Conservation (phyloP, 768 basidiomycete genomes). For the Phaffia australis region DNA sequence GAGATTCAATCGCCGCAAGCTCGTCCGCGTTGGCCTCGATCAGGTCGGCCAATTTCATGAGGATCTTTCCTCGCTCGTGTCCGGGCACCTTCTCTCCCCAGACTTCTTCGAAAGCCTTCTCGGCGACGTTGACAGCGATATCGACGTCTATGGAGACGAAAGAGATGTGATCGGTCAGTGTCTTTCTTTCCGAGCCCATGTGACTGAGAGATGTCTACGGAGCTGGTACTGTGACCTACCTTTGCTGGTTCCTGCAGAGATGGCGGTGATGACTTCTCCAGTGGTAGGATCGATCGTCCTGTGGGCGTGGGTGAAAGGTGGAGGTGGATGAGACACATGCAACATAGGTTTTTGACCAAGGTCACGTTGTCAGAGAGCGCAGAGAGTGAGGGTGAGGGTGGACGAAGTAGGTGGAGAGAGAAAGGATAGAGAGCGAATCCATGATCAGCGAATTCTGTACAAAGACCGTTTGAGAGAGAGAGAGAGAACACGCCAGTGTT, state of each 20-base stretch:
- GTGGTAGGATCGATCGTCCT: constrained; percentile 46
- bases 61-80: constrained; percentile 24
- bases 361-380: constrained; percentile 1
- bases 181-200: not conserved
- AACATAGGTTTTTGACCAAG: constrained; percentile 8
- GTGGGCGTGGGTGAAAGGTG: not conserved
- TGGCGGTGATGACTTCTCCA: constrained; percentile 51
- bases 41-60: constrained; percentile 28
- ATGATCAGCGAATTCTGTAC: constrained; percentile 14
- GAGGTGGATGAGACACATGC: constrained; percentile 25
- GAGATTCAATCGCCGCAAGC: constrained; percentile 16
- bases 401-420: constrained; percentile 39
- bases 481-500: too few relatives aligned
- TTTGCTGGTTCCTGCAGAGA: constrained; percentile 27
- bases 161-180: not conserved
- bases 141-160: constrained; percentile 18
- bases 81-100: constrained; percentile 26
- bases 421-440: constrained; percentile 42
- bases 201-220: not conserved
- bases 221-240: constrained; percentile 10
- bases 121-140: constrained; percentile 21
- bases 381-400: constrained; percentile 5
- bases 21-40: constrained; percentile 26
- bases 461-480: not conserved
- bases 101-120: constrained; percentile 21